Percentiles rank a stretch among this genome's conserved stretches.
Evolutionary conservation across 495 filamentous ascomycete genomes (phyloP).

Genomic region (Penicillium simplicissimum): DNA sequence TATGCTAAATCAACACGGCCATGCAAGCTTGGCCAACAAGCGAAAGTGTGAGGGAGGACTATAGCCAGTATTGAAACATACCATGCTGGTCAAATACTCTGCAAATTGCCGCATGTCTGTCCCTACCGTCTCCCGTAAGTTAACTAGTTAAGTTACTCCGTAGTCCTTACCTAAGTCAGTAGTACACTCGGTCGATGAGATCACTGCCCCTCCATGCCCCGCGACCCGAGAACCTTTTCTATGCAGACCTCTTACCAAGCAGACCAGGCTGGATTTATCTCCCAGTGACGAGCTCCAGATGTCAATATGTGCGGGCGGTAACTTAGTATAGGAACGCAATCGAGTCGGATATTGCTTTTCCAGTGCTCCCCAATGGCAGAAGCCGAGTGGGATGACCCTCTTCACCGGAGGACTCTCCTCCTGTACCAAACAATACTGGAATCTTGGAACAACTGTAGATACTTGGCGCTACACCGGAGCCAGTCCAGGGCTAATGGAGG

Average conservation of each 20-base stretch:
- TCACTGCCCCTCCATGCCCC: conserved; percentile 44
- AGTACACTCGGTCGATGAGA: conserved; percentile 3
- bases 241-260: not conserved
- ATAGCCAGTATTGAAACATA: not conserved
- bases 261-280: not conserved
- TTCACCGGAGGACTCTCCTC: conserved; percentile 48
- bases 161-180: not conserved
- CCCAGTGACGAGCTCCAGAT: not conserved
- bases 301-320: not conserved
- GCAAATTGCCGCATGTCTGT: not conserved
- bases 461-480: conserved; percentile 21
- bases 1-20: not conserved
- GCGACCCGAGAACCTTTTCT: conserved; percentile 19
- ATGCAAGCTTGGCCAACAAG: not conserved
- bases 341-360: conserved; percentile 24
- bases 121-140: not conserved
- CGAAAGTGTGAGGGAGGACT: not conserved
- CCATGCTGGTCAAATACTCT: not conserved
- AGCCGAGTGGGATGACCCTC: conserved; percentile 33
- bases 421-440: conserved; percentile 23
- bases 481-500: conserved; percentile 3
- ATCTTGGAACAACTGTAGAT: not conserved
- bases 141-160: too few species aligned
- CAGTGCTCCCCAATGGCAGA: conserved; percentile 16
- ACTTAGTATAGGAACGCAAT: conserved; percentile 9